phyloP scores from a whole-genome alignment of 1,139 yeast genomes.

The Taphrina flavorubra region DNA sequence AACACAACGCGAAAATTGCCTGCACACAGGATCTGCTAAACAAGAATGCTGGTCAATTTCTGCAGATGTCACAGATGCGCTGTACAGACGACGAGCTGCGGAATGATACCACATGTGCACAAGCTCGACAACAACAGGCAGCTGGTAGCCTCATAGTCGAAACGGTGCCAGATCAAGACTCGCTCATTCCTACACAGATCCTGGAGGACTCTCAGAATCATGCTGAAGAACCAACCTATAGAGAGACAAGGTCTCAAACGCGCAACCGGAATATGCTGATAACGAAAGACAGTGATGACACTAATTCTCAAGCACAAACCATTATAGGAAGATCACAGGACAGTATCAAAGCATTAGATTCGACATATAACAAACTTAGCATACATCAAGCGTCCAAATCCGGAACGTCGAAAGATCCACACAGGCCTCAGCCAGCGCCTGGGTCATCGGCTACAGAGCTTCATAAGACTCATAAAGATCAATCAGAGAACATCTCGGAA shows the following conservation, averaged over 20 bases:
- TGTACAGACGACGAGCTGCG: background rate
- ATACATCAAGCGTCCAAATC: background rate
- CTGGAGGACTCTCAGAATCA: background rate
- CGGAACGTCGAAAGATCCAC: background rate
- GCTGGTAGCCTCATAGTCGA: background rate
- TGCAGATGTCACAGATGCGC: background rate
- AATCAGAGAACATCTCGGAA: background rate
- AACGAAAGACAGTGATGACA: background rate
- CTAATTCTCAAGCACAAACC: background rate
- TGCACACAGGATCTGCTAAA: background rate
- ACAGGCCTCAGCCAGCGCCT: background rate
- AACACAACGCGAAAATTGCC: slow-evolving; percentile 16
- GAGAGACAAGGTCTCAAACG: slow-evolving; percentile 8
- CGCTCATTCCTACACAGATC: slow-evolving; percentile 5
- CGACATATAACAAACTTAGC: background rate
- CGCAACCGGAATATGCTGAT: background rate
- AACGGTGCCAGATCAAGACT: background rate
- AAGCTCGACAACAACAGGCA: background rate
- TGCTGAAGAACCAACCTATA: background rate
- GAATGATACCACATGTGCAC: background rate
- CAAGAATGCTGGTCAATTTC: background rate
- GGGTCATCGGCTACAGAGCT: background rate
- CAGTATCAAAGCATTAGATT: background rate
- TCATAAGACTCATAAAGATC: background rate
- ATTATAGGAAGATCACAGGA: background rate